Evolutionary conservation across 1,284 basidiomycete species (phyloP).

Genomic region (Volvariella surrecta): DNA sequence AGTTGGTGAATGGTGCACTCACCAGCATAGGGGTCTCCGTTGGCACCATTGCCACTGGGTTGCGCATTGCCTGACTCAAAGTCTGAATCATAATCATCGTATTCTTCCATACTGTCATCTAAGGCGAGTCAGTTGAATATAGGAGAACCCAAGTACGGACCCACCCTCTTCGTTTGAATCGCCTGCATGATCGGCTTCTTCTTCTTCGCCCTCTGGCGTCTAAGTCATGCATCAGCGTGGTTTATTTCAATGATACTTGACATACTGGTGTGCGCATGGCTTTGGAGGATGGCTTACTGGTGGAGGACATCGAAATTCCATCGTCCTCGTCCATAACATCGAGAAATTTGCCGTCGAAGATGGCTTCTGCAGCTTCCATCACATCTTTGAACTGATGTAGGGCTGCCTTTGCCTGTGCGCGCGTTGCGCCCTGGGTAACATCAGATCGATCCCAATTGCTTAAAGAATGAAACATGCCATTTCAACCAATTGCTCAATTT

Average conservation of each 20-base stretch:
- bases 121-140: slow-evolving; percentile 4
- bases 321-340: slow-evolving; percentile 56
- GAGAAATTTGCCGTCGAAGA: slow-evolving; percentile 77
- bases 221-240: slow-evolving; percentile 18
- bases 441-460: slow-evolving; percentile 4
- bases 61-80: slow-evolving; percentile 31
- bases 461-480: slow-evolving; percentile 6
- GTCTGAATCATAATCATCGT: slow-evolving; percentile 74
- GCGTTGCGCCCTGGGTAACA: slow-evolving; percentile 59
- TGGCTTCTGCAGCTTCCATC: slow-evolving; percentile 82
- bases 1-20: no score
- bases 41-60: slow-evolving; percentile 15
- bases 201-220: slow-evolving; percentile 45
- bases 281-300: slow-evolving; percentile 1
- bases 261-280: slow-evolving; percentile 14
- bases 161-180: slow-evolving; percentile 47
- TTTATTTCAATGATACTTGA: slow-evolving; percentile 9
- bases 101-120: slow-evolving; percentile 37
- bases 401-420: slow-evolving; percentile 70
- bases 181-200: slow-evolving; percentile 28
- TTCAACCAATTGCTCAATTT: slow-evolving; percentile 16
- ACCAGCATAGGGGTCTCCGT: slow-evolving; percentile 84
- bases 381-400: slow-evolving; percentile 74
- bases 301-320: slow-evolving; percentile 30
- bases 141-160: slow-evolving; percentile 10